Conservation (phyloP, 2,329 filamentous ascomycete species). For the Domatiomyces globalis region DNA sequence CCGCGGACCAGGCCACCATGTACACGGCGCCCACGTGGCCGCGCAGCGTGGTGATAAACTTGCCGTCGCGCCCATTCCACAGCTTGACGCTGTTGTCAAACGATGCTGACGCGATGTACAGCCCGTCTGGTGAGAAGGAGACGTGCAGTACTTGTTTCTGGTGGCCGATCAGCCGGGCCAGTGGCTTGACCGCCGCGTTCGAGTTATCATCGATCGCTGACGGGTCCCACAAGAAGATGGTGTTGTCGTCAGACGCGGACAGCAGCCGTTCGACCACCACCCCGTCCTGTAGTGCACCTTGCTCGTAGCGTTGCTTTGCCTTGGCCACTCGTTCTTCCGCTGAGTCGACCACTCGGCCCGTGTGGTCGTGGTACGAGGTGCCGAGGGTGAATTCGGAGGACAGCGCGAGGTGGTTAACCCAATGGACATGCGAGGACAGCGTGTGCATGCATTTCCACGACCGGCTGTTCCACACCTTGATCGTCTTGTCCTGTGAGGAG, state of each 20-base stretch:
- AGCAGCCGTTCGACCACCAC: slow-evolving; percentile 71
- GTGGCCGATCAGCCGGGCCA: slow-evolving; percentile 81
- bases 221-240: slow-evolving; percentile 91
- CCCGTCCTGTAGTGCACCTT: slow-evolving; percentile 63
- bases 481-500: slow-evolving; percentile 76
- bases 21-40: slow-evolving; percentile 89
- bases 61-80: slow-evolving; percentile 68
- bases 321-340: slow-evolving; percentile 58
- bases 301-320: slow-evolving; percentile 70
- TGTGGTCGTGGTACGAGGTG: slow-evolving; percentile 77
- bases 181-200: slow-evolving; percentile 56
- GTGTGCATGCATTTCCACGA: slow-evolving; percentile 70
- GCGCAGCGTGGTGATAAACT: slow-evolving; percentile 73
- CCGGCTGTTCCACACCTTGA: slow-evolving; percentile 76
- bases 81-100: slow-evolving; percentile 95
- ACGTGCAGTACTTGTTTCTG: slow-evolving; percentile 97
- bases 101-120: slow-evolving; percentile 69
- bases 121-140: slow-evolving; percentile 79
- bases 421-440: slow-evolving; percentile 71
- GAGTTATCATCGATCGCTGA: slow-evolving; percentile 24
- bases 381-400: slow-evolving; percentile 83
- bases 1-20: slow-evolving; percentile 81
- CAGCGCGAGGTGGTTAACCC: slow-evolving; percentile 88
- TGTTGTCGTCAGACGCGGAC: slow-evolving; percentile 88
- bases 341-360: slow-evolving; percentile 51